Evolutionary conservation across 306 rosid species (phyloP), one percentile per base, ranked within the genome.

Genomic region (barrel medic (Medicago truncatula)): DNA sequence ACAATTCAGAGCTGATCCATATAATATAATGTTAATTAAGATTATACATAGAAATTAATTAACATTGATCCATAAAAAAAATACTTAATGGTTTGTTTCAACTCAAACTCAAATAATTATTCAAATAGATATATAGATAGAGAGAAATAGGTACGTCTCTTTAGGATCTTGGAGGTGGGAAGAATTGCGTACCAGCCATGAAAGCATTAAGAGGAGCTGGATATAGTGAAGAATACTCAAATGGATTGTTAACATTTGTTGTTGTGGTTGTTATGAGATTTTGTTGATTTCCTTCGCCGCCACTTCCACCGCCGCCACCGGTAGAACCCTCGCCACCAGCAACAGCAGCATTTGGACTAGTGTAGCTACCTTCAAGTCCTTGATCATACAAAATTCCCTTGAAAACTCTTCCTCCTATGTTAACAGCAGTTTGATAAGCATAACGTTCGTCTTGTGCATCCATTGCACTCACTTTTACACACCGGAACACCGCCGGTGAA

Each of bases 161-260:
- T 43, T 86, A 94, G 80, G 94, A 85, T 85, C 99, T 86, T 59
- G 98, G 92, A 49, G 93, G 93, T 79, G 97, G 99, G 91, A 89
- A 96, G 90, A 89, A 89, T 81, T 90, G 99, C 98, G 98, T 96
- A 92, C 99, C 99, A 78, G 99, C 93, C 93, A 92, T 82, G 86
- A 89, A 96, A 18, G 97, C 96, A 60, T 89, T 96, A 50, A 96
- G 74, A 0, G 97, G 91, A 75, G 97, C 71, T 7, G 97, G 90
- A 75, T 89, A 96, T 49, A 96, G 77, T 2, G 93, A 82, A 54
- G 97, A 82, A 36, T 94, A 82, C 43, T 96, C 97, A 62, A 83
- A 83, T 11, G 85, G 76, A 49, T 67, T 89, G 53, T 18, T 71
- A 3, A 43, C 50, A 54, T 75, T 58, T 43, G 77, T 13, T 15